Percentiles rank a stretch among this genome's conserved stretches.
Evolutionary conservation across 306 rosid genomes (phyloP).

Genomic region (Dalbergia cochinchinensis): DNA sequence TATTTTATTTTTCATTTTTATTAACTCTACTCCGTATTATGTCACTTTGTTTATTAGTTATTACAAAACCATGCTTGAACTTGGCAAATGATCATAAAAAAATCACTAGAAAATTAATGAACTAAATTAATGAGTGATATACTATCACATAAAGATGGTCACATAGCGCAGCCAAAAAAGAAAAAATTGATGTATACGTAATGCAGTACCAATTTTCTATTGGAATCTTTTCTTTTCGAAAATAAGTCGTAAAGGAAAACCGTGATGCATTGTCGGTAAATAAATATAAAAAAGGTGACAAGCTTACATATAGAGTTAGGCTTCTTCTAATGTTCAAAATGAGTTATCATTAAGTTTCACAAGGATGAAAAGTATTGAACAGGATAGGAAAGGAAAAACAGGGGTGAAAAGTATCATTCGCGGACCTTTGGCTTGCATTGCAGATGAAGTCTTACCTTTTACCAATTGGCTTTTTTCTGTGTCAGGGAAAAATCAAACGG

Average conservation of each 20-base stretch:
- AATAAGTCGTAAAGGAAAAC: constrained; percentile 9
- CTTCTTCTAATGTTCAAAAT: background rate
- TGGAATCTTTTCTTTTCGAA: constrained; percentile 18
- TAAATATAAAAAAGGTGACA: background rate
- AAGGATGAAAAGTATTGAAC: no score
- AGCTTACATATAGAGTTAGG: no score
- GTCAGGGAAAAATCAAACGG: no score
- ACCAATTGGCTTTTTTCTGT: background rate
- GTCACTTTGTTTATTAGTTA: no score
- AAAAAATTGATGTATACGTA: background rate
- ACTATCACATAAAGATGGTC: background rate
- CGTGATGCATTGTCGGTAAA: background rate
- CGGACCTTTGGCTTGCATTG: no score
- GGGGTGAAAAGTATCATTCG: background rate
- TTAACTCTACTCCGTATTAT: no score
- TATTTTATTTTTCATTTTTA: no score
- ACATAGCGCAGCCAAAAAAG: background rate
- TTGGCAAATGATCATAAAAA: background rate
- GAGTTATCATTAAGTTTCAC: background rate
- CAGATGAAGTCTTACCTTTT: background rate
- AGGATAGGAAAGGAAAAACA: no score
- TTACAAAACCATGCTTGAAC: background rate
- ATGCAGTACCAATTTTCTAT: background rate
- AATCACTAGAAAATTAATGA: background rate
- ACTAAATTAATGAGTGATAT: background rate